Evolutionary conservation across 495 filamentous ascomycete genomes (phyloP).

Genomic region (Penicillium goetzii): DNA sequence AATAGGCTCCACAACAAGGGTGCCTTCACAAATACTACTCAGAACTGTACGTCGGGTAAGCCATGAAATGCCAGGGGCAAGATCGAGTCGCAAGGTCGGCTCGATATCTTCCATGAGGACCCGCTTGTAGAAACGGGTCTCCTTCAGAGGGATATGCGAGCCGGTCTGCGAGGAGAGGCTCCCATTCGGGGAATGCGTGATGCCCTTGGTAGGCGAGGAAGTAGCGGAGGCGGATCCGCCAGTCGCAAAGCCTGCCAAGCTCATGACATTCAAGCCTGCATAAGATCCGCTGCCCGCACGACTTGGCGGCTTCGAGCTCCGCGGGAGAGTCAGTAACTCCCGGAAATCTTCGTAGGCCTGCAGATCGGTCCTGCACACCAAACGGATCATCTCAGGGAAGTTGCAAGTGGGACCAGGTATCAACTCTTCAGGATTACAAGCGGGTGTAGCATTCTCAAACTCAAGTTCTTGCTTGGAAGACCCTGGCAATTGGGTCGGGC

Average conservation of each 20-base stretch:
- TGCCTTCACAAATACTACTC: constrained; percentile 82
- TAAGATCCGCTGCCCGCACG: constrained; percentile 73
- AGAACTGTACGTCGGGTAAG: constrained; percentile 82
- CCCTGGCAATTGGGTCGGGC: constrained; percentile 23
- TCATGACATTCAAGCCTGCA: constrained; percentile 62
- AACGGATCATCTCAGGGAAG: constrained; percentile 79
- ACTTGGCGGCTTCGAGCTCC: constrained; percentile 60
- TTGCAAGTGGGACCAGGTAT: constrained; percentile 80
- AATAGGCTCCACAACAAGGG: constrained; percentile 84
- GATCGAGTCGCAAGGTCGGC: constrained; percentile 86
- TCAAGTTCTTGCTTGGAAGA: constrained; percentile 31
- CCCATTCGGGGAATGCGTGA: constrained; percentile 45
- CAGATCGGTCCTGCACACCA: constrained; percentile 81
- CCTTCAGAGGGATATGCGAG: constrained; percentile 68
- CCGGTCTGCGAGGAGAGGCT: constrained; percentile 41
- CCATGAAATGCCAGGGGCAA: constrained; percentile 90
- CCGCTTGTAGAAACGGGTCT: constrained; percentile 92
- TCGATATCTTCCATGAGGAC: constrained; percentile 88
- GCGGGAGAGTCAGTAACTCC: constrained; percentile 70
- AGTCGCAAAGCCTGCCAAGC: constrained; percentile 56
- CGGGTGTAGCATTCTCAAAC: constrained; percentile 15
- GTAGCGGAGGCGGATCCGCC: constrained; percentile 51
- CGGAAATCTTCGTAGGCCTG: constrained; percentile 83
- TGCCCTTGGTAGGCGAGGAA: constrained; percentile 47
- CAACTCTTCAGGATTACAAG: constrained; percentile 55